A percentile compares a stretch with the other conserved stretches of the same genome.
phyloP scores from a whole-genome alignment of 1,139 yeast genomes.

The Yamadazyma jaroonii region DNA sequence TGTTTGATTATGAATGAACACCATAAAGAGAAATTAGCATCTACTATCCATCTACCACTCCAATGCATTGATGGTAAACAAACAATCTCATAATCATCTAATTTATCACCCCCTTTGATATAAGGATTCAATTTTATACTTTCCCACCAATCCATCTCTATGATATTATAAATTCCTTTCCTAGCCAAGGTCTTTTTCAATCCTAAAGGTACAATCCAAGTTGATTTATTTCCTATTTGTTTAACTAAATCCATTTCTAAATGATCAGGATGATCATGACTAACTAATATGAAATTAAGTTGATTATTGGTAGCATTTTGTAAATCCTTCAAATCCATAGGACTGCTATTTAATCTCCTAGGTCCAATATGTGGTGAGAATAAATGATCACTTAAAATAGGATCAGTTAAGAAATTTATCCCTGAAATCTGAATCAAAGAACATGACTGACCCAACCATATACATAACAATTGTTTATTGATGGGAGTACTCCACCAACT shows the following conservation, averaged over 20 bases:
- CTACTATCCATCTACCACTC: slow-evolving; percentile 81
- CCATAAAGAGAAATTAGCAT: slow-evolving; percentile 82
- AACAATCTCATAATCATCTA: slow-evolving; percentile 68
- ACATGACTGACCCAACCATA: slow-evolving; percentile 96
- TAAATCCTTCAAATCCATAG: slow-evolving; percentile 62
- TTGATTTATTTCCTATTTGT: slow-evolving; percentile 55
- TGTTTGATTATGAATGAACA: slow-evolving; percentile 73
- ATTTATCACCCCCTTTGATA: slow-evolving; percentile 15
- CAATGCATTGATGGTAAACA: slow-evolving; percentile 98
- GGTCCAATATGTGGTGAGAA: slow-evolving; percentile 73
- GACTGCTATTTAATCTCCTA: slow-evolving; percentile 69
- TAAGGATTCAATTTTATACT: slow-evolving; percentile 41
- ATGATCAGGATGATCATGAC: slow-evolving; percentile 96
- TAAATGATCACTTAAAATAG: slow-evolving; percentile 69
- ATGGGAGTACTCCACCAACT: slow-evolving; percentile 24
- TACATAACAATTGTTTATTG: slow-evolving; percentile 55
- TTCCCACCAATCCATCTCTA: slow-evolving; percentile 96
- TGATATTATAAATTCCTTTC: slow-evolving; percentile 52
- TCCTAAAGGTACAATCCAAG: slow-evolving; percentile 89
- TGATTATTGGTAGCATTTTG: slow-evolving; percentile 45
- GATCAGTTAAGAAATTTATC: slow-evolving; percentile 79
- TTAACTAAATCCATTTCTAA: slow-evolving; percentile 62
- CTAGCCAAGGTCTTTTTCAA: slow-evolving; percentile 57
- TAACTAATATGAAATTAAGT: slow-evolving; percentile 72
- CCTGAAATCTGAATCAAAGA: slow-evolving; percentile 70